Evolutionary conservation across 2,329 filamentous ascomycete genomes (phyloP).

Genomic region (Ilyonectria mors-panacis): DNA sequence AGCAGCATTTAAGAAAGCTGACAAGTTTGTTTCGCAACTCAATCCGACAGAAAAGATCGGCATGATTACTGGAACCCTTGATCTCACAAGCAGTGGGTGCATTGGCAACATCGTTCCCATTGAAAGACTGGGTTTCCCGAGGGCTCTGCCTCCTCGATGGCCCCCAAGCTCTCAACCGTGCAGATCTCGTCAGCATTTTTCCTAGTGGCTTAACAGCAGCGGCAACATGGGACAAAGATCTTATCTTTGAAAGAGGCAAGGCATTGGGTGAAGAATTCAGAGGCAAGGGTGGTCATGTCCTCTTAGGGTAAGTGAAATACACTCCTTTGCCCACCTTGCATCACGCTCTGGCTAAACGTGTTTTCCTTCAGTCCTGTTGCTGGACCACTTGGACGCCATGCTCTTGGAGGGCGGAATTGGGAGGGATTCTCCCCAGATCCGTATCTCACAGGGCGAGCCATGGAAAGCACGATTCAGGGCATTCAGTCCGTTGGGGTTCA

Average conservation of each 20-base stretch:
- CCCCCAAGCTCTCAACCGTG: slow-evolving; percentile 30
- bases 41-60: slow-evolving; percentile 17
- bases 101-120: slow-evolving; percentile 49
- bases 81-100: neutral
- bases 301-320: slow-evolving; percentile 74
- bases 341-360: neutral
- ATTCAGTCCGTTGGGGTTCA: slow-evolving; percentile 52
- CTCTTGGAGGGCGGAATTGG: slow-evolving; percentile 73
- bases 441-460: slow-evolving; percentile 70
- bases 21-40: slow-evolving; percentile 5
- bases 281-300: slow-evolving; percentile 83
- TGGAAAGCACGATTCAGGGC: slow-evolving; percentile 49
- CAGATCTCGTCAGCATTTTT: slow-evolving; percentile 57
- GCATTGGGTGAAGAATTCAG: slow-evolving; percentile 85
- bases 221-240: slow-evolving; percentile 76
- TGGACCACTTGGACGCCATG: slow-evolving; percentile 60
- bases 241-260: slow-evolving; percentile 77
- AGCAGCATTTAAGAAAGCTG: neutral
- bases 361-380: slow-evolving; percentile 46
- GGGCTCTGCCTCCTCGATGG: slow-evolving; percentile 55
- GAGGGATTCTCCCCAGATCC: slow-evolving; percentile 74
- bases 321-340: neutral
- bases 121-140: slow-evolving; percentile 52
- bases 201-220: slow-evolving; percentile 72
- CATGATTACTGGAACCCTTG: slow-evolving; percentile 12